Evolutionary conservation across 176 grass and related monocot genomes (phyloP).

Genomic region (Hordeum marinum): DNA sequence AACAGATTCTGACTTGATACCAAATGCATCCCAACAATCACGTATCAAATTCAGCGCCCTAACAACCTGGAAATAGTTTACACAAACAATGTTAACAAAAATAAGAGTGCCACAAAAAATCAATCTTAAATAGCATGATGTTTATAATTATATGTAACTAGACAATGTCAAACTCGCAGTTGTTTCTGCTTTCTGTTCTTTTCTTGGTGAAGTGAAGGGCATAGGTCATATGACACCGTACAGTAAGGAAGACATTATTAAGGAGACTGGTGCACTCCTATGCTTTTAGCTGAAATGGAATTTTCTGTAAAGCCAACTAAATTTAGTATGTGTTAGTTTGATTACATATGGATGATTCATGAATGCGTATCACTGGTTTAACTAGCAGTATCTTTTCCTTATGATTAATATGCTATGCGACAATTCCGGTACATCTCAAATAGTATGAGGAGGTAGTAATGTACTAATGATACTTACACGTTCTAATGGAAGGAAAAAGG

Average conservation of each 20-base stretch:
- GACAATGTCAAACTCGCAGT: neutral
- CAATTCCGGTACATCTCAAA: neutral
- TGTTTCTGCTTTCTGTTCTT: neutral
- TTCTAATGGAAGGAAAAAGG: slow-evolving; percentile 95
- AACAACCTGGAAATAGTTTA: slow-evolving; percentile 71
- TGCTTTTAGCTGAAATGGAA: neutral
- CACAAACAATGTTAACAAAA: slow-evolving; percentile 32
- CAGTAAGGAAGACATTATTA: neutral
- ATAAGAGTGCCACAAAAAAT: neutral
- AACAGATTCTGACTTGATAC: slow-evolving; percentile 74
- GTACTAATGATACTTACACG: slow-evolving; percentile 47
- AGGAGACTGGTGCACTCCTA: neutral
- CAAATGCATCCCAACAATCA: slow-evolving; percentile 70
- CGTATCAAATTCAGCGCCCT: slow-evolving; percentile 85
- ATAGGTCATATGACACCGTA: neutral
- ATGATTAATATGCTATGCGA: neutral
- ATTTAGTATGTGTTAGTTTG: neutral
- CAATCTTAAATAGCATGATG: neutral
- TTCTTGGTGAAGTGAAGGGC: neutral
- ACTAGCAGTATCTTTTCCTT: neutral
- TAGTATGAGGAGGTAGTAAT: neutral
- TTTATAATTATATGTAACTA: neutral
- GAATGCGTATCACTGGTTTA: slow-evolving; percentile 7
- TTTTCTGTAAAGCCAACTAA: neutral
- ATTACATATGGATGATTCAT: neutral